These are phyloP conservation scores for Erigeron canadensis DNA, from an alignment of 129 eudicot genomes.

Conservation along the genomic window DNA sequence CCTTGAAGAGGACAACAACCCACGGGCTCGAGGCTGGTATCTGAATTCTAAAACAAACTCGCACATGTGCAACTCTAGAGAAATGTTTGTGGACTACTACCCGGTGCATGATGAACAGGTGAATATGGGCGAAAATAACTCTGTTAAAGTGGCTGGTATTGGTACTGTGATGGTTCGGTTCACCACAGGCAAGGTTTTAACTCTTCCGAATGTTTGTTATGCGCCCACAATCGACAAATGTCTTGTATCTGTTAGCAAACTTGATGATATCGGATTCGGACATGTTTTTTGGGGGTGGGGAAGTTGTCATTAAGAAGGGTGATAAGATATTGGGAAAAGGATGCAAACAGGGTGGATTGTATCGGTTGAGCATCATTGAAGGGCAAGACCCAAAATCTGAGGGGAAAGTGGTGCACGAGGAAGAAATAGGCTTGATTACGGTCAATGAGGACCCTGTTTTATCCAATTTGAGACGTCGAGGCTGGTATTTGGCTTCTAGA, in stretches of 20 bases:
- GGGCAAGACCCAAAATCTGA: not conserved
- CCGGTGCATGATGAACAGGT: not conserved
- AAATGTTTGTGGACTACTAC: slow-evolving; percentile 13
- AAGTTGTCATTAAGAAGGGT: not conserved
- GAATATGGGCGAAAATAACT: not conserved
- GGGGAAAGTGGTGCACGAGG: not conserved
- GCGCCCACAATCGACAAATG: not conserved
- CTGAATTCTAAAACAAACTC: not conserved
- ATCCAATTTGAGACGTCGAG: not conserved
- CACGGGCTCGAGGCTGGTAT: not conserved
- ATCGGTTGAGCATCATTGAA: slow-evolving; percentile 5
- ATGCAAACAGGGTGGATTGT: not conserved
- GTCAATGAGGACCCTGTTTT: not conserved
- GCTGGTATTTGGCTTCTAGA: not conserved
- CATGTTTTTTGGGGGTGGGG: not conserved
- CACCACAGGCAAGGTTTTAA: slow-evolving; percentile 5
- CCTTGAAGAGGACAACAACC: not conserved
- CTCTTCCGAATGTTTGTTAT: not conserved
- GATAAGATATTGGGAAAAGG: not conserved
- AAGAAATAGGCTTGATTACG: not conserved
- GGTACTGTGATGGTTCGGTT: slow-evolving; percentile 9
- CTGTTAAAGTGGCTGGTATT: not conserved
- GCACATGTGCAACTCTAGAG: slow-evolving; percentile 5
- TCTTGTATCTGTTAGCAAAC: not conserved
- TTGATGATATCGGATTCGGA: not conserved